Conservation (phyloP, 208 protist genomes). For the Herpetomonas tarakana region DNA sequence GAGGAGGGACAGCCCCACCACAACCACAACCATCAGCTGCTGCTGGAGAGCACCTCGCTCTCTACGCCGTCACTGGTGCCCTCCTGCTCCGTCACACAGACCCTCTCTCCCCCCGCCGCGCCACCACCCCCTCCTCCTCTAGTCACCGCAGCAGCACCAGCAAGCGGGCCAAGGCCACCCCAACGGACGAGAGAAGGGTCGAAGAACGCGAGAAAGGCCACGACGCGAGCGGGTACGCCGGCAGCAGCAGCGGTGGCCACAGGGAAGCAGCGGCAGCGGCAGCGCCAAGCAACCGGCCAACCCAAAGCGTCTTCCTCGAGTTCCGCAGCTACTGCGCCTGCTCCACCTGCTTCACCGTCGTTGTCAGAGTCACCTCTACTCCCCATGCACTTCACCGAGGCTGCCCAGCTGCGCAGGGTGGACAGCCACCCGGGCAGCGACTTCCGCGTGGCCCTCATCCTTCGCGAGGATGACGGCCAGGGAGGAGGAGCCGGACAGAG, state of each 20-base stretch:
- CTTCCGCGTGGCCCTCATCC: conserved; percentile 14
- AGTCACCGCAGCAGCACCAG: not conserved
- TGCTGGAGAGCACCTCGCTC: not conserved
- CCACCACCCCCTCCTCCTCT: not conserved
- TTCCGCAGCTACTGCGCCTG: not conserved
- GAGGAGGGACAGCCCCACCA: not conserved
- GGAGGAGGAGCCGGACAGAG: not conserved
- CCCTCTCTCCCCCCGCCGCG: not conserved
- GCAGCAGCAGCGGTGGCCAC: not conserved
- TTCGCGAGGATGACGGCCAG: conserved; percentile 4
- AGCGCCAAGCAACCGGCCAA: not conserved
- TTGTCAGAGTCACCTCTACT: no score
- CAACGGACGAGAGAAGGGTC: not conserved
- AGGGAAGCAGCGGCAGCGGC: not conserved
- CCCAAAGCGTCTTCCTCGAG: no score
- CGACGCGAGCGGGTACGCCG: not conserved
- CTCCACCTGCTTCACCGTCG: no score
- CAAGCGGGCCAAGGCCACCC: not conserved
- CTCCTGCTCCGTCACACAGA: not conserved
- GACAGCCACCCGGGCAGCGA: not conserved
- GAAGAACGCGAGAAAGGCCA: not conserved
- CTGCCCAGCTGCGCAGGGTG: conserved; percentile 11
- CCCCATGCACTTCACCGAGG: conserved; percentile 26
- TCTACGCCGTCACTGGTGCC: not conserved
- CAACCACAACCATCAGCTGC: no score